Evolutionary conservation across 805 yeast species (phyloP).

Genomic region (Myxozyma vanderwaltii): DNA sequence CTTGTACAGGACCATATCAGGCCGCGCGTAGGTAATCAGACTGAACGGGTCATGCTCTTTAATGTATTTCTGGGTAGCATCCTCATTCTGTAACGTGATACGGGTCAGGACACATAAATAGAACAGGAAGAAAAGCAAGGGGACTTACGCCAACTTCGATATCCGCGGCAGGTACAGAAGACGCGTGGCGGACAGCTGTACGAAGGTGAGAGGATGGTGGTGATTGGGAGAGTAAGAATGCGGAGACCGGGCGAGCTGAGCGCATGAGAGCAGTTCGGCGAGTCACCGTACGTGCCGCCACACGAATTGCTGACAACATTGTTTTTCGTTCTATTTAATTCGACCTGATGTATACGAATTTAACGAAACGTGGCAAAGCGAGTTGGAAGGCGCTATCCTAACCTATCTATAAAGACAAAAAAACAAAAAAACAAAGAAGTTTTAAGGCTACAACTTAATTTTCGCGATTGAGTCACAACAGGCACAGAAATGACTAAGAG

Average conservation of each 20-base stretch:
- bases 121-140: neutral
- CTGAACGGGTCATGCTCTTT: constrained; percentile 55
- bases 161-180: constrained; percentile 2
- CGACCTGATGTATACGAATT: neutral
- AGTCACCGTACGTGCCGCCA: neutral
- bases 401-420: too few relatives aligned
- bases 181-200: constrained; percentile 2
- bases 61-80: constrained; percentile 47
- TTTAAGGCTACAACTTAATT: too few relatives aligned
- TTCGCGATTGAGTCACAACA: too few relatives aligned
- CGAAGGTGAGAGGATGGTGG: neutral
- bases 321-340: neutral
- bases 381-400: too few relatives aligned
- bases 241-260: neutral
- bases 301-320: constrained; percentile 10
- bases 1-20: constrained; percentile 70
- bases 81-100: constrained; percentile 8
- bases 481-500: too few relatives aligned
- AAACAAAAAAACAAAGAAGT: too few relatives aligned
- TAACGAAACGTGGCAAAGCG: too few relatives aligned
- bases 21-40: constrained; percentile 80
- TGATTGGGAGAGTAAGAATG: constrained; percentile 1
- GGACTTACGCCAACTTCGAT: neutral
- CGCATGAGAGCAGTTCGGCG: neutral
- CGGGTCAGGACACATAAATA: constrained; percentile 8